phyloP scores from a whole-genome alignment of 495 filamentous ascomycete genomes.

The Penicillium roqueforti region DNA sequence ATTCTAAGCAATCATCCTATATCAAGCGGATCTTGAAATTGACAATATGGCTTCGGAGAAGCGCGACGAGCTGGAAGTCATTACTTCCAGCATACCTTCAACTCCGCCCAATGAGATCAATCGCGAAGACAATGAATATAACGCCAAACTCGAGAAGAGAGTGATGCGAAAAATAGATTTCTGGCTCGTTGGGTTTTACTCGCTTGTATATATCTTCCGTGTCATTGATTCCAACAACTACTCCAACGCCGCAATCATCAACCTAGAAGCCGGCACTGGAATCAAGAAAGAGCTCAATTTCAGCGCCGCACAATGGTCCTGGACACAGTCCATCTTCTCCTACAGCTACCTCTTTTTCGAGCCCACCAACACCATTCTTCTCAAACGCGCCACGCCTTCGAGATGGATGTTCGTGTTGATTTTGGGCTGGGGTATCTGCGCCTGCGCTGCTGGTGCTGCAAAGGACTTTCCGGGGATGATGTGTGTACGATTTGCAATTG shows the following conservation, averaged over 20 bases:
- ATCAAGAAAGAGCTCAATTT: constrained; percentile 44
- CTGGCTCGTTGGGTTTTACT: constrained; percentile 43
- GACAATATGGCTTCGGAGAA: constrained; percentile 11
- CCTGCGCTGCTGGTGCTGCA: constrained; percentile 31
- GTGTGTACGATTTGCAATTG: constrained; percentile 38
- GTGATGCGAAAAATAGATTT: constrained; percentile 38
- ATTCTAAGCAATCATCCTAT: background rate
- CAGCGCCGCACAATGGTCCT: constrained; percentile 35
- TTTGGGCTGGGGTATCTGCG: constrained; percentile 37
- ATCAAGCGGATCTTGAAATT: background rate
- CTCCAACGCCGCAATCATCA: constrained; percentile 47
- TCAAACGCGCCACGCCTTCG: constrained; percentile 33
- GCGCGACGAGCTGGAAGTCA: constrained; percentile 1
- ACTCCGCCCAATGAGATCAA: constrained; percentile 4
- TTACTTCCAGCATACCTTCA: constrained; percentile 6
- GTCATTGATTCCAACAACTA: constrained; percentile 41
- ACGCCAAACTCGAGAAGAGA: constrained; percentile 23
- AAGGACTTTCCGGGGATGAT: constrained; percentile 40
- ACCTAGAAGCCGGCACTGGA: constrained; percentile 39
- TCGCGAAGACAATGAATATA: background rate
- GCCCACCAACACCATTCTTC: constrained; percentile 35
- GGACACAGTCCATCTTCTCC: constrained; percentile 42
- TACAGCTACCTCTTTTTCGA: constrained; percentile 43
- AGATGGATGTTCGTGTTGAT: constrained; percentile 45
- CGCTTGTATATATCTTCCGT: constrained; percentile 39